Evolutionary conservation across 139 green algal species (phyloP).

Genomic region (Mesotaenium endlicherianum): DNA sequence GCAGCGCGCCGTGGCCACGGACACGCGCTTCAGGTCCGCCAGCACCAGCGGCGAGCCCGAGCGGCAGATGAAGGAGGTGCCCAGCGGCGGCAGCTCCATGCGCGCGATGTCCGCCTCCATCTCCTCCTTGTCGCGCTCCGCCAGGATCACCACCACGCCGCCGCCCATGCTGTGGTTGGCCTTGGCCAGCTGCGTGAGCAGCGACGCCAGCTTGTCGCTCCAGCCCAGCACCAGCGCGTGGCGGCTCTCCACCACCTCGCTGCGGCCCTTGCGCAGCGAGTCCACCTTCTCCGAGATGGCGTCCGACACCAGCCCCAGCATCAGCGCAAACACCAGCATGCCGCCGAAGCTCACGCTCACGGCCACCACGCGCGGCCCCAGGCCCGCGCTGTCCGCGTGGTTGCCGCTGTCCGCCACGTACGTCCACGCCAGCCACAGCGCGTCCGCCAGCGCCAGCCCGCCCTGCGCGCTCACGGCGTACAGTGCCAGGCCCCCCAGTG

Average conservation of each 20-base stretch:
- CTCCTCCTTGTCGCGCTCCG: slow-evolving; percentile 63
- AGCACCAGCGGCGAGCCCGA: slow-evolving; percentile 56
- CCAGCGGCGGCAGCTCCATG: slow-evolving; percentile 45
- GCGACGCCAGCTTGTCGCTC: slow-evolving; percentile 58
- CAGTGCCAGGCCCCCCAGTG: slow-evolving; percentile 53
- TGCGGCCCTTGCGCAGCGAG: slow-evolving; percentile 56
- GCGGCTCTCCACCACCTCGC: slow-evolving; percentile 60
- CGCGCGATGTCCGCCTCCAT: slow-evolving; percentile 61
- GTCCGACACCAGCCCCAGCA: slow-evolving; percentile 63
- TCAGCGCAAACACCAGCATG: slow-evolving; percentile 62
- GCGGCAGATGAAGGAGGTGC: slow-evolving; percentile 61
- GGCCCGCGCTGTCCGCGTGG: slow-evolving; percentile 15
- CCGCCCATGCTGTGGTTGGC: slow-evolving; percentile 61
- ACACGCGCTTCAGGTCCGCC: slow-evolving; percentile 60
- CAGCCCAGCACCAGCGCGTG: slow-evolving; percentile 66
- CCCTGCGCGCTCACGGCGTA: slow-evolving; percentile 51
- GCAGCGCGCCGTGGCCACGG: slow-evolving; percentile 43
- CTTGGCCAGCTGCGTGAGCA: slow-evolving; percentile 61
- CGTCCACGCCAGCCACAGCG: slow-evolving; percentile 39
- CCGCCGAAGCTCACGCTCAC: slow-evolving; percentile 57
- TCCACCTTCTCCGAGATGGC: slow-evolving; percentile 60
- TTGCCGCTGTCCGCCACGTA: slow-evolving; percentile 50
- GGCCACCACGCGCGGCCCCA: slow-evolving; percentile 47
- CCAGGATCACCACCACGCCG: slow-evolving; percentile 60
- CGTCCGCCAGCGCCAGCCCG: slow-evolving; percentile 4